Percentiles rank a stretch among this genome's conserved stretches.
phyloP scores from a whole-genome alignment of 1,284 basidiomycete species.

The Cutaneotrichosporon cutaneum region DNA sequence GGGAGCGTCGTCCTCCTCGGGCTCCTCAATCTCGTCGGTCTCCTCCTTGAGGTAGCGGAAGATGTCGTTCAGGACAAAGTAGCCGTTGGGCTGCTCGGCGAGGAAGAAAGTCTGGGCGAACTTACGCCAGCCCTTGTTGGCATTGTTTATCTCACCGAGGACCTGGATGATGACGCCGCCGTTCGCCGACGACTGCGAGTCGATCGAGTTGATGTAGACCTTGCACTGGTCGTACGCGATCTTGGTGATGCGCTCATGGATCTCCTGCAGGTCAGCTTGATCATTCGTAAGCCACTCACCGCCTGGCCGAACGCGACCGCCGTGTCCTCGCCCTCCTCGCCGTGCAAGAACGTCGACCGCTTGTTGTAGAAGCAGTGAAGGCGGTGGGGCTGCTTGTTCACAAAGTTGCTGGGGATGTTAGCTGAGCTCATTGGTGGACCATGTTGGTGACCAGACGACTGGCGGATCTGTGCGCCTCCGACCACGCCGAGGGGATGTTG shows the following conservation, averaged over 20 bases:
- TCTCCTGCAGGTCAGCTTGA: slow-evolving; percentile 65
- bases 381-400: slow-evolving; percentile 94
- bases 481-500: not conserved
- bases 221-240: slow-evolving; percentile 96
- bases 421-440: not conserved
- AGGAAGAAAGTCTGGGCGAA: slow-evolving; percentile 99
- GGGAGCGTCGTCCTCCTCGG: slow-evolving; percentile 33
- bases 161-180: slow-evolving; percentile 99
- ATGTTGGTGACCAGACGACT: not conserved
- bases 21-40: slow-evolving; percentile 67
- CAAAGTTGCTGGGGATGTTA: slow-evolving; percentile 66
- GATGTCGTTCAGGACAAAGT: slow-evolving; percentile 99
- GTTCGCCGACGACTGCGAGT: slow-evolving; percentile 87
- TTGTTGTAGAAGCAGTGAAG: slow-evolving; percentile 99
- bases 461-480: not conserved
- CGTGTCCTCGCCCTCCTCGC: slow-evolving; percentile 91
- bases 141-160: slow-evolving; percentile 97
- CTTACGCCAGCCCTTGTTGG: slow-evolving; percentile 85
- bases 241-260: slow-evolving; percentile 90
- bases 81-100: slow-evolving; percentile 97
- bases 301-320: slow-evolving; percentile 83
- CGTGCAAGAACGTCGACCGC: slow-evolving; percentile 93
- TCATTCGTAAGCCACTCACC: slow-evolving; percentile 57
- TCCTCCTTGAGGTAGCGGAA: slow-evolving; percentile 99
- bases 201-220: slow-evolving; percentile 93